phyloP scores from a whole-genome alignment of 1,284 basidiomycete species.

The Peniophora sp. region DNA sequence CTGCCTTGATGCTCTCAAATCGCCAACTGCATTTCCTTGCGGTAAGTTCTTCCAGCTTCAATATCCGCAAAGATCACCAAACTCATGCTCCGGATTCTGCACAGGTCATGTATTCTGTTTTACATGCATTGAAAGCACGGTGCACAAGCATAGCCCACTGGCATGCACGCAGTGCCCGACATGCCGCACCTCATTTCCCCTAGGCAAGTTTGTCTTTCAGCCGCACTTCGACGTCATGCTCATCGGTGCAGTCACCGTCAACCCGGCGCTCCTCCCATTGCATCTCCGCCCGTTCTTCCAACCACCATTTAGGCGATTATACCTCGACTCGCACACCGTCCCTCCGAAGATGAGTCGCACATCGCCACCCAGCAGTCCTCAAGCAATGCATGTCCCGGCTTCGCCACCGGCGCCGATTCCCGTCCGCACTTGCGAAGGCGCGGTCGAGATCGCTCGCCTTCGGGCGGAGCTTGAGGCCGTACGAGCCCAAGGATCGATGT shows the following conservation, averaged over 20 bases:
- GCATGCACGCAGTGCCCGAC: conserved; percentile 41
- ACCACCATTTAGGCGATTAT: conserved; percentile 43
- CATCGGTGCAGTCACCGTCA: conserved; percentile 31
- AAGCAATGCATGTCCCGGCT: too few relatives aligned
- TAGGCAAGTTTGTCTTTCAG: conserved; percentile 21
- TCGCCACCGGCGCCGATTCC: too few relatives aligned
- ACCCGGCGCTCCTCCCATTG: conserved; percentile 35
- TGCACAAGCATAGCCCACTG: conserved; percentile 33
- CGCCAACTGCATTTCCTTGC: conserved; percentile 52
- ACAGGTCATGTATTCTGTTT: conserved; percentile 55
- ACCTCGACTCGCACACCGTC: conserved; percentile 23
- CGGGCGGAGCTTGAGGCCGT: too few relatives aligned
- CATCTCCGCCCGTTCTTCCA: conserved; percentile 42
- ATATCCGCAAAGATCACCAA: neutral
- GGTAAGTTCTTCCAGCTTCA: conserved; percentile 28
- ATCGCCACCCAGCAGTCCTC: too few relatives aligned
- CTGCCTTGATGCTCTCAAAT: conserved; percentile 41
- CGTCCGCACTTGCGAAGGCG: too few relatives aligned
- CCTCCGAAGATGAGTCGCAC: too few relatives aligned
- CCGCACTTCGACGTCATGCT: conserved; percentile 1
- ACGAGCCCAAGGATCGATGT: too few relatives aligned
- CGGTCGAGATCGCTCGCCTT: too few relatives aligned
- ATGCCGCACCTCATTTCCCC: conserved; percentile 41
- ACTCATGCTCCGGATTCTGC: neutral
- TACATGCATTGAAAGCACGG: conserved; percentile 39